These are phyloP conservation scores for Apostasia shenzhenica DNA, from an alignment of 106 monocot species.

Conservation along the genomic window DNA sequence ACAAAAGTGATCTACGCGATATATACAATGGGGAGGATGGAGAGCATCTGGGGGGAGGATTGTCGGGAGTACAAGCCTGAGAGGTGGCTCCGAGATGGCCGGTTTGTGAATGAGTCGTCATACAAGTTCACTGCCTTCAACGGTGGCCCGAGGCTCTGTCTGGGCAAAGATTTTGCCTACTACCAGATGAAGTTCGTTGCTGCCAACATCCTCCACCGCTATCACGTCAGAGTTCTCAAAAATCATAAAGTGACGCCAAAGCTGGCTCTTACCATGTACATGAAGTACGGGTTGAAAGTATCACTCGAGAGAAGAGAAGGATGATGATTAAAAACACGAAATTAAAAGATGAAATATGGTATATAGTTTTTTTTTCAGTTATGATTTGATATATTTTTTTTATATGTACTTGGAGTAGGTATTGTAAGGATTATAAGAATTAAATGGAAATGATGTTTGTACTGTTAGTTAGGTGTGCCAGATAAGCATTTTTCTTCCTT, in stretches of 20 bases:
- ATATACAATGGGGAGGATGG: conserved; percentile 90
- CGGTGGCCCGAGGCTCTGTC: conserved; percentile 81
- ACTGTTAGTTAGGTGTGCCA: neutral
- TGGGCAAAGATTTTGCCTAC: conserved; percentile 96
- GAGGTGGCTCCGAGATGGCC: conserved; percentile 41
- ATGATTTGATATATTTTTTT: neutral
- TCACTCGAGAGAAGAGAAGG: conserved; percentile 35
- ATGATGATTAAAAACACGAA: neutral
- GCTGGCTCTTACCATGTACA: conserved; percentile 90
- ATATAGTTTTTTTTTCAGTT: neutral
- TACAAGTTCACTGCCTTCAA: conserved; percentile 98
- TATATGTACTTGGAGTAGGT: neutral
- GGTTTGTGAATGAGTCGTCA: conserved; percentile 65
- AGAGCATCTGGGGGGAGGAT: conserved; percentile 91
- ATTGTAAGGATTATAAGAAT: neutral
- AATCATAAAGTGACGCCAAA: conserved; percentile 67
- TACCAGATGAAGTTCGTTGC: conserved; percentile 88
- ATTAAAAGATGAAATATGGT: neutral
- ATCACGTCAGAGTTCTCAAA: conserved; percentile 60
- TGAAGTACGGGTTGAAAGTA: conserved; percentile 81
- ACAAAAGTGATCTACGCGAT: conserved; percentile 86
- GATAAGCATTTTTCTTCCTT: no score
- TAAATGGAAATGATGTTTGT: neutral
- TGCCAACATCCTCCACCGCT: conserved; percentile 59
- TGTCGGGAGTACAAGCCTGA: conserved; percentile 86